These are phyloP conservation scores for Candida glaebosa DNA, from an alignment of 805 yeast genomes.

Conservation along the genomic window DNA sequence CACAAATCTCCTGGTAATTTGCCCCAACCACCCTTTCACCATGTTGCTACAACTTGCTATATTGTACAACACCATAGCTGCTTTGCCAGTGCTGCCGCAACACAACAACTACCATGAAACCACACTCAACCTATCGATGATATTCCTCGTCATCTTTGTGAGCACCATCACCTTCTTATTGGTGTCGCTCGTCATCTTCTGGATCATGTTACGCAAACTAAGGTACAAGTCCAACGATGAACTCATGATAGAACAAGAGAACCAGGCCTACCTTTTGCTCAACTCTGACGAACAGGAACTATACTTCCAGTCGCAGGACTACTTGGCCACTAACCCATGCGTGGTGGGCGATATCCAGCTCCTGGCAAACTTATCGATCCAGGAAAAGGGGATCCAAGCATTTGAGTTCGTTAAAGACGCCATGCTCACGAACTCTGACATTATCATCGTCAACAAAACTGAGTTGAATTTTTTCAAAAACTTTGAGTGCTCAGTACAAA, in stretches of 20 bases:
- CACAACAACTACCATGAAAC: not conserved
- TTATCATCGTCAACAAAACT: constrained; percentile 60
- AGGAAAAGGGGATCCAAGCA: constrained; percentile 84
- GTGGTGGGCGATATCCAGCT: constrained; percentile 44
- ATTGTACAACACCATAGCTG: not conserved
- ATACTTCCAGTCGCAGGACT: constrained; percentile 63
- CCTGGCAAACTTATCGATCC: constrained; percentile 64
- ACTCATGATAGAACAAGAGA: constrained; percentile 55
- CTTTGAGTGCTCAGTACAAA: constrained; percentile 63
- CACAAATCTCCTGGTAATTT: not conserved
- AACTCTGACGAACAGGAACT: constrained; percentile 67
- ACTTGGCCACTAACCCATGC: constrained; percentile 30
- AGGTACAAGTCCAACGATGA: constrained; percentile 45
- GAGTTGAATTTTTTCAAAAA: constrained; percentile 58
- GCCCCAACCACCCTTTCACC: too few relatives aligned
- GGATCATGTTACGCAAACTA: constrained; percentile 10
- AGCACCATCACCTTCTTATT: constrained; percentile 1
- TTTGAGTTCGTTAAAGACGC: constrained; percentile 76
- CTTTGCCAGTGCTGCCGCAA: not conserved
- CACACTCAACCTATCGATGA: not conserved
- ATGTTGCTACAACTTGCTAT: not conserved
- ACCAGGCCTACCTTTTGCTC: constrained; percentile 54
- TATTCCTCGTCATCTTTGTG: not conserved
- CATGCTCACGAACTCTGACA: constrained; percentile 52
- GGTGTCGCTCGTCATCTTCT: constrained; percentile 7